Conservation (phyloP, 2,329 filamentous ascomycete genomes). For the Epichloe bromicola region DNA sequence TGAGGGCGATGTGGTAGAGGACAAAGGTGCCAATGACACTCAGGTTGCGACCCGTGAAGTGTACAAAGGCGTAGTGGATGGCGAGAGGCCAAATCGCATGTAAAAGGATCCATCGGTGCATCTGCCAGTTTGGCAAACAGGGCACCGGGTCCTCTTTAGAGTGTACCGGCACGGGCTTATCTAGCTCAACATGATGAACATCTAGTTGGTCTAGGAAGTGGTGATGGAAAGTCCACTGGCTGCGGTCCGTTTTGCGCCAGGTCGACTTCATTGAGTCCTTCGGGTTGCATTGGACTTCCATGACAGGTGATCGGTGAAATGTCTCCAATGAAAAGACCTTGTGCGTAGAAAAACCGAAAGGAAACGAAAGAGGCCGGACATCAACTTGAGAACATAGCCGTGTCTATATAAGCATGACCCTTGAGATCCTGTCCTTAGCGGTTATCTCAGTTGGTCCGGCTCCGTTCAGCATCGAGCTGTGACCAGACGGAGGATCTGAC, state of each 20-base stretch:
- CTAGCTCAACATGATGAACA: slow-evolving; percentile 8
- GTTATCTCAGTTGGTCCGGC: slow-evolving; percentile 1
- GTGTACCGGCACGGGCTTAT: slow-evolving; percentile 15
- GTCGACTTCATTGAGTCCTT: slow-evolving; percentile 13
- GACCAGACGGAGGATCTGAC: background rate
- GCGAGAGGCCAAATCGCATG: slow-evolving; percentile 2
- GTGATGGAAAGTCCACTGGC: slow-evolving; percentile 10
- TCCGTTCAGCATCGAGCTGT: background rate
- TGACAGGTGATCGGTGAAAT: background rate
- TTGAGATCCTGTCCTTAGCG: background rate
- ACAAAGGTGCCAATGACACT: slow-evolving; percentile 1
- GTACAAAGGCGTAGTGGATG: slow-evolving; percentile 12
- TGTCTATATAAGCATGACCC: background rate
- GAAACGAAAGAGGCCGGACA: background rate
- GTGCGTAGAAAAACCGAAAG: background rate
- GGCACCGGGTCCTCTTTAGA: slow-evolving; percentile 20
- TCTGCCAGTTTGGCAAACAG: slow-evolving; percentile 15
- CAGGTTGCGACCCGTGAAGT: slow-evolving; percentile 13
- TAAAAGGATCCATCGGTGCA: slow-evolving; percentile 20
- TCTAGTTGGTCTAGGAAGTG: slow-evolving; percentile 8
- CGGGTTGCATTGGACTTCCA: slow-evolving; percentile 6
- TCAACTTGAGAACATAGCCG: background rate
- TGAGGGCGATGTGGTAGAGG: slow-evolving; percentile 19
- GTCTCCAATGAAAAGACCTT: background rate
- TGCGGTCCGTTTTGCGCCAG: slow-evolving; percentile 8